A percentile compares a stretch with the other conserved stretches of the same genome.
These are phyloP conservation scores for Aspergillus sp. DNA, from an alignment of 2,329 filamentous ascomycete species.

Conservation along the genomic window DNA sequence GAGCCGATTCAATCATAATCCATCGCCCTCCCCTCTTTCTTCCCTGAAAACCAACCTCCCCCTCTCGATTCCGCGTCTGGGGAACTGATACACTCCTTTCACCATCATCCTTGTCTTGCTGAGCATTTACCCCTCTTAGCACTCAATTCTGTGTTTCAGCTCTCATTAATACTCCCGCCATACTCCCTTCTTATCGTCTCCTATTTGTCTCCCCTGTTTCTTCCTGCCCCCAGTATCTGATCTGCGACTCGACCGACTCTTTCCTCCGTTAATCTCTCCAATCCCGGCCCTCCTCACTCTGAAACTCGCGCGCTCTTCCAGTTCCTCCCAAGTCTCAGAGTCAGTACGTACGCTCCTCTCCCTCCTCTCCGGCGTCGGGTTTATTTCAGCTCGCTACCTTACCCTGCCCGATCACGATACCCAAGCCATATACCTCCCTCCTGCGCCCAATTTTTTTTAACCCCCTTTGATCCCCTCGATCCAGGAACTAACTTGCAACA, in stretches of 20 bases:
- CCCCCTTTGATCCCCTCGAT: neutral
- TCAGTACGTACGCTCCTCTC: neutral
- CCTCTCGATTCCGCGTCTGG: slow-evolving; percentile 4
- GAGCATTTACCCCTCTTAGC: neutral
- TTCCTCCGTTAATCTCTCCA: neutral
- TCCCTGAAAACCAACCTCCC: slow-evolving; percentile 7
- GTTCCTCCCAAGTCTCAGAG: neutral
- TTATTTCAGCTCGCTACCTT: neutral
- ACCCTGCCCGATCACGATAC: neutral
- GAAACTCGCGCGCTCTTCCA: slow-evolving; percentile 5
- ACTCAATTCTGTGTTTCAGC: slow-evolving; percentile 4
- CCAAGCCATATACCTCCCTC: neutral
- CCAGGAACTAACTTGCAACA: neutral
- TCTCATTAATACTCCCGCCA: slow-evolving; percentile 13
- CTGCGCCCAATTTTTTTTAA: neutral
- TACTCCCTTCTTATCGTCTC: slow-evolving; percentile 5
- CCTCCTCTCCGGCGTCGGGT: neutral
- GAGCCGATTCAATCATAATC: too few relatives aligned
- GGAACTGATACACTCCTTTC: neutral
- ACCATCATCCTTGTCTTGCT: neutral
- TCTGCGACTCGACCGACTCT: slow-evolving; percentile 3
- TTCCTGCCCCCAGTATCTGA: slow-evolving; percentile 1
- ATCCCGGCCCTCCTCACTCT: neutral
- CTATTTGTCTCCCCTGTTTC: neutral
- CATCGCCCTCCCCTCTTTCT: slow-evolving; percentile 12